A percentile compares a stretch with the other conserved stretches of the same genome.
Conservation (phyloP, 305 asterid species). For the Fraxinus floribunda region DNA sequence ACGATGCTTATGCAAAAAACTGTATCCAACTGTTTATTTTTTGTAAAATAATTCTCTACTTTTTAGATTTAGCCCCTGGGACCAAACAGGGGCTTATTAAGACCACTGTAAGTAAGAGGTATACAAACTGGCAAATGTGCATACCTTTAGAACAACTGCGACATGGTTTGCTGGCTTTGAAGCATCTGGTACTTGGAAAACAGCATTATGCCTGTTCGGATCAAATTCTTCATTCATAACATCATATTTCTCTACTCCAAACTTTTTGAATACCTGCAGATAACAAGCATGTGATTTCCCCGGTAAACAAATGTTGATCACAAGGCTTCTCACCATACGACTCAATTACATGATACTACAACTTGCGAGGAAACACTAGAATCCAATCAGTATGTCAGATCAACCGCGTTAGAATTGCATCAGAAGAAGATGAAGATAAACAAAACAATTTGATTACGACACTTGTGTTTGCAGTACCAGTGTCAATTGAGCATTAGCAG, state of each 20-base stretch:
- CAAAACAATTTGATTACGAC: neutral
- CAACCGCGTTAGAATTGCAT: neutral
- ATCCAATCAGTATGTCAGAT: neutral
- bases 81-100: neutral
- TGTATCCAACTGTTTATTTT: neutral
- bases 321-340: neutral
- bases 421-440: neutral
- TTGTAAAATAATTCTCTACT: neutral
- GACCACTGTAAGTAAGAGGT: neutral
- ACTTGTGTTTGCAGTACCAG: neutral
- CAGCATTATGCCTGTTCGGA: slow-evolving; percentile 88
- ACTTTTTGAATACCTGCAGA: slow-evolving; percentile 74
- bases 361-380: neutral
- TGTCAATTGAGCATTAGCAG: neutral
- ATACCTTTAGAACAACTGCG: slow-evolving; percentile 84
- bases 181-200: slow-evolving; percentile 90
- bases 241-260: slow-evolving; percentile 68
- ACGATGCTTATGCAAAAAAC: neutral
- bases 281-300: neutral
- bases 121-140: neutral
- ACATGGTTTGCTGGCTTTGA: slow-evolving; percentile 73
- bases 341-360: neutral
- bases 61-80: neutral
- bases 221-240: slow-evolving; percentile 73
- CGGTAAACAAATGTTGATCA: neutral